Conservation (phyloP, 805 yeast species). For the Yamadazyma scolyti region DNA sequence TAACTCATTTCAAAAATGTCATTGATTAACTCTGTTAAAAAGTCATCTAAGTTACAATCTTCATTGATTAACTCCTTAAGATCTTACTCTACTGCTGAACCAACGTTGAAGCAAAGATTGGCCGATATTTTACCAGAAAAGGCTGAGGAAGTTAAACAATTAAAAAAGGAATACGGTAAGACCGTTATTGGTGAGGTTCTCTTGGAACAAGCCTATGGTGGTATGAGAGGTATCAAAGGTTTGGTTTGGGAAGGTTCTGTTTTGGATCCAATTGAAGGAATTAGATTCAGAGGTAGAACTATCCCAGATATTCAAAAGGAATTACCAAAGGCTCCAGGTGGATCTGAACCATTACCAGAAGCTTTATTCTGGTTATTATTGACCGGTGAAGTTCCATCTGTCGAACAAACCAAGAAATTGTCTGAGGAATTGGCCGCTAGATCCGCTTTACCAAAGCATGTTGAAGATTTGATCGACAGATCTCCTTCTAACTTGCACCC, state of each 20-base stretch:
- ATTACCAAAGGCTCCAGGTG: constrained; percentile 59
- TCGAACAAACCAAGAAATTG: constrained; percentile 52
- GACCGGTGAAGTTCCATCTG: constrained; percentile 70
- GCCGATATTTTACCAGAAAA: constrained; percentile 89
- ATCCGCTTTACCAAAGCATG: constrained; percentile 62
- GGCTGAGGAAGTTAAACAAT: constrained; percentile 85
- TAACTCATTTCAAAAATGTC: constrained; percentile 4
- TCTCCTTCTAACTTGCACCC: constrained; percentile 73
- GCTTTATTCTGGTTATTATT: constrained; percentile 74
- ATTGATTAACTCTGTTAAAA: constrained; percentile 6
- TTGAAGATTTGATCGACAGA: constrained; percentile 55
- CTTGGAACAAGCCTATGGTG: constrained; percentile 54
- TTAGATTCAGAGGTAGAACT: constrained; percentile 74
- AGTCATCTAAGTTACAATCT: constrained; percentile 6
- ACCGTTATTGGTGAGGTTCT: constrained; percentile 52
- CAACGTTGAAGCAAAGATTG: constrained; percentile 88
- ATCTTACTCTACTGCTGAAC: constrained; percentile 33
- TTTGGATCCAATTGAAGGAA: constrained; percentile 72
- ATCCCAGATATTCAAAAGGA: constrained; percentile 66
- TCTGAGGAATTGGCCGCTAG: constrained; percentile 61
- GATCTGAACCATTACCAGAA: constrained; percentile 67
- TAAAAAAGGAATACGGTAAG: constrained; percentile 88
- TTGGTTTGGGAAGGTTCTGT: constrained; percentile 80
- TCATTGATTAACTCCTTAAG: constrained; percentile 15
- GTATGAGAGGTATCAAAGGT: constrained; percentile 76